Base-by-base conservation (phyloP, 495 filamentous ascomycete species). In the Neurospora intermedia region DNA sequence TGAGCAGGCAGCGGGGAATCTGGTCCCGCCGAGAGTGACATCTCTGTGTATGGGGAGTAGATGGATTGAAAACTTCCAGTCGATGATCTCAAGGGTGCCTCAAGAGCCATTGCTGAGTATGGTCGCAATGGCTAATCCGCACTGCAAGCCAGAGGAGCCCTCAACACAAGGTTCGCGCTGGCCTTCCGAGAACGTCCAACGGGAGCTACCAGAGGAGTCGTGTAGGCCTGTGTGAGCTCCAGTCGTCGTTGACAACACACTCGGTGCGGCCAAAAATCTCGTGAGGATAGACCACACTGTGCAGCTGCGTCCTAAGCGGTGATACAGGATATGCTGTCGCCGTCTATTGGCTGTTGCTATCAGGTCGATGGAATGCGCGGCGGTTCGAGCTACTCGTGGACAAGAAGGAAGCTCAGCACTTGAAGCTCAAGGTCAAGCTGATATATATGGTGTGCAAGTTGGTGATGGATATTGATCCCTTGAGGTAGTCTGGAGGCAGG, bases 21-120 rank as follows among this genome's bases (percentile, higher is more conserved):
- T 59, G 88, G 86, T 39, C 75, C 76, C 42, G 88, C 88, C 18
- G 88, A 87, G 62, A 85, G 42, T 31, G 86, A 84, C 81, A 87
- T 85, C 72, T 91, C 89, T 43, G 85, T 85, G 75, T 87, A 87
- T 48, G 88, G 82, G 62, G 87, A 89, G 80, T 89, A 91, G 72
- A 82, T 78, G 41, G 88, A 88, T 82, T 85, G 84, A 73, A 90
- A 83, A 80, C 80, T 84, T 75, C 83, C 84, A 23, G 85, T 82
- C 74, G 86, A 87, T 72, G 85, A 84, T 70, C 87, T 79, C 73
- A 89, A 77, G 69, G 87, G 88, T 75, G 83, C 87, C 81, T 89
- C 86, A 81, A 89, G 85, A 79, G 88, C 88, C 88, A 89, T 89
- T 78, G 74, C 76, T 75, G 39, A 11, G 73, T 31, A 40, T 45